These are phyloP conservation scores for Cyclocybe aegerita DNA, from an alignment of 768 basidiomycete genomes.

Conservation along the genomic window DNA sequence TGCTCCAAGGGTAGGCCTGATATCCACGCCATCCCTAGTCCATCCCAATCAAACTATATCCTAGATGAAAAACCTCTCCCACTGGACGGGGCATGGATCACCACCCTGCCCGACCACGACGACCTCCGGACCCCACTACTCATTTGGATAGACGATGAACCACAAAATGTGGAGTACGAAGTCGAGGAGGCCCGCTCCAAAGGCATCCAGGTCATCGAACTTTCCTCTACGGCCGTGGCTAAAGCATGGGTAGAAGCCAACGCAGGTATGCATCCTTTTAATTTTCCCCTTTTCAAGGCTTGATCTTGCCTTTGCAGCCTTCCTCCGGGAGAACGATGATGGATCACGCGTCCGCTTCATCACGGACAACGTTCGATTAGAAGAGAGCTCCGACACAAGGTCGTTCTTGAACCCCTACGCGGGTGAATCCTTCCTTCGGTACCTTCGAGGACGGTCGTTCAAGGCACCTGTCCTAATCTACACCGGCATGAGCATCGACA, in stretches of 20 bases:
- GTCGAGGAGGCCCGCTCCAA: slow-evolving; percentile 12
- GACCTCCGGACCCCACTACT: slow-evolving; percentile 14
- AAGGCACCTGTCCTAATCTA: slow-evolving; percentile 24
- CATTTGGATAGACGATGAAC: slow-evolving; percentile 27
- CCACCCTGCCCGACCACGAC: neutral
- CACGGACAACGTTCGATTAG: slow-evolving; percentile 25
- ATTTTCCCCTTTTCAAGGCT: neutral
- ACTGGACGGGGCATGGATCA: neutral
- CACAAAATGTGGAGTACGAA: slow-evolving; percentile 10
- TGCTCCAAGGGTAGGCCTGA: neutral
- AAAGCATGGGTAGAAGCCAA: slow-evolving; percentile 27
- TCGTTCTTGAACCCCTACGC: slow-evolving; percentile 19
- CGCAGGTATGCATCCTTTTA: slow-evolving; percentile 13
- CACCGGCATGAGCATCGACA: slow-evolving; percentile 15
- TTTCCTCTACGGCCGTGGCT: slow-evolving; percentile 24
- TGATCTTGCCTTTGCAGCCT: slow-evolving; percentile 8
- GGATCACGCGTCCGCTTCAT: slow-evolving; percentile 22
- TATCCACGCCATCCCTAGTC: neutral
- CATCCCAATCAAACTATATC: neutral
- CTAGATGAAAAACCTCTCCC: neutral
- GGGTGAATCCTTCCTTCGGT: slow-evolving; percentile 22
- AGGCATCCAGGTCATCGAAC: slow-evolving; percentile 20
- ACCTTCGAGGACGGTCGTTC: slow-evolving; percentile 18
- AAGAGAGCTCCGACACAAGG: slow-evolving; percentile 1
- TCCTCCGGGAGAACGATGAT: slow-evolving; percentile 19